Evolutionary conservation across 2,329 filamentous ascomycete genomes (phyloP).

Genomic region (Diaporthe citrichinensis): DNA sequence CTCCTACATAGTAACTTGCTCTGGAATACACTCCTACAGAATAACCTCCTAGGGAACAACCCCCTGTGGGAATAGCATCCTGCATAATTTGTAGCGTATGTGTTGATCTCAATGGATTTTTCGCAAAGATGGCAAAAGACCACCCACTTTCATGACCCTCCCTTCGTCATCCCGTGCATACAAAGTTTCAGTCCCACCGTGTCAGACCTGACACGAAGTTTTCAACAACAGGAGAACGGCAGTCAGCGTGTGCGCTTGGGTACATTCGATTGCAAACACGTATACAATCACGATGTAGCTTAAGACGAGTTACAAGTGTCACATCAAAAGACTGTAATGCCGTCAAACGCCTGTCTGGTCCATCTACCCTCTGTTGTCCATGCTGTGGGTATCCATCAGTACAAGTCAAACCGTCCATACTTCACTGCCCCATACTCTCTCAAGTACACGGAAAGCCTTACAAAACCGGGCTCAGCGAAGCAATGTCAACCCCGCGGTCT

Average conservation of each 20-base stretch:
- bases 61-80: background rate
- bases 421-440: background rate
- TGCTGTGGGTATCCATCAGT: background rate
- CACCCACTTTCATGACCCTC: background rate
- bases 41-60: background rate
- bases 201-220: background rate
- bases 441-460: background rate
- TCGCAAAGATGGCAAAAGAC: too few relatives aligned
- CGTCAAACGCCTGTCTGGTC: background rate
- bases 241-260: background rate
- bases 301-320: background rate
- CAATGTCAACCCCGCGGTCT: background rate
- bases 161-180: background rate
- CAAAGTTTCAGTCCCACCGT: background rate
- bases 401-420: background rate
- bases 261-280: background rate
- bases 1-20: too few relatives aligned
- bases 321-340: background rate
- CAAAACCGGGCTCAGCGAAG: background rate
- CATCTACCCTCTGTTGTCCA: background rate
- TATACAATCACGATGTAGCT: background rate
- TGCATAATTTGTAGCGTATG: too few relatives aligned
- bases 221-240: background rate
- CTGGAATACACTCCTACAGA: too few relatives aligned
- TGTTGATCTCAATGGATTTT: background rate